Percentiles rank a stretch among this genome's conserved stretches.
Conservation (phyloP, 108 stramenopile genomes). For the Stephanodiscus minutulus region DNA sequence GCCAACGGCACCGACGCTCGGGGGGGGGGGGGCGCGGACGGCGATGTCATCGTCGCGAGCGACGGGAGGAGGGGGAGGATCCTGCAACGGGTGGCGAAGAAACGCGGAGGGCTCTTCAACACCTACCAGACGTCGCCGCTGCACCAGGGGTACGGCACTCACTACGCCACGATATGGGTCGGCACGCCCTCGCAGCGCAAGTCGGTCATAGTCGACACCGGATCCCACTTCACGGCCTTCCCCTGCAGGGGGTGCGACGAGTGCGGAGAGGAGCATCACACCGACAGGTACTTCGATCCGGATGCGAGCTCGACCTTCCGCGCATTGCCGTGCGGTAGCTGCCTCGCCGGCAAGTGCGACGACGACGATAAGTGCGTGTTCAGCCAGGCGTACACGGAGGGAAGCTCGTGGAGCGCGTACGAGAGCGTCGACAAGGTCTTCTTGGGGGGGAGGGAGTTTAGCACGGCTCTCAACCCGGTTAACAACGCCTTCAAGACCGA, state of each 20-base stretch:
- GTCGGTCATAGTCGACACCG: slow-evolving; percentile 95
- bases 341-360: slow-evolving; percentile 55
- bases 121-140: slow-evolving; percentile 57
- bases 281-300: slow-evolving; percentile 90
- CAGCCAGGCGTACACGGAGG: slow-evolving; percentile 81
- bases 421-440: slow-evolving; percentile 80
- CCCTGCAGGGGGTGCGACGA: slow-evolving; percentile 82
- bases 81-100: background rate
- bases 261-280: slow-evolving; percentile 89
- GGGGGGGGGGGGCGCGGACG: background rate
- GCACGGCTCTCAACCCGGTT: background rate
- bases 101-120: slow-evolving; percentile 35
- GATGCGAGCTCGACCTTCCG: slow-evolving; percentile 58
- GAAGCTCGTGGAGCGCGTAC: slow-evolving; percentile 64
- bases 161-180: slow-evolving; percentile 90
- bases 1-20: no score
- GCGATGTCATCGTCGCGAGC: slow-evolving; percentile 3
- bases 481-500: slow-evolving; percentile 38
- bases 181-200: slow-evolving; percentile 92
- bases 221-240: slow-evolving; percentile 92
- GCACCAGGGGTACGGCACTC: slow-evolving; percentile 88
- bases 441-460: slow-evolving; percentile 45
- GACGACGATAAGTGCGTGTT: slow-evolving; percentile 53
- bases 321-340: slow-evolving; percentile 59
- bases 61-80: slow-evolving; percentile 8